These are phyloP conservation scores for Sicyos edulis DNA, from an alignment of 306 rosid genomes.

Conservation along the genomic window DNA sequence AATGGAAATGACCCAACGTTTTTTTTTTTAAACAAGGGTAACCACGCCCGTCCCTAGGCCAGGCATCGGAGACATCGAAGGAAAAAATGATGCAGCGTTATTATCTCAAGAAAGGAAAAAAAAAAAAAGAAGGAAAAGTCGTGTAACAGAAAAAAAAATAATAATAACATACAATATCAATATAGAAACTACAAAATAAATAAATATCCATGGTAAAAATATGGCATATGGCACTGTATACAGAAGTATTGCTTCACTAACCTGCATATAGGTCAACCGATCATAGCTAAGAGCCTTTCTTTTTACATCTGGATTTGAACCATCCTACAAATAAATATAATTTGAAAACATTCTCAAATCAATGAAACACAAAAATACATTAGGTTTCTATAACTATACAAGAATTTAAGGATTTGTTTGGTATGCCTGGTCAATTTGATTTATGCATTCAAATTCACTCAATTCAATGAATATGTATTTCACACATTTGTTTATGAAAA, in stretches of 20 bases:
- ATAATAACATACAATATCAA: not conserved
- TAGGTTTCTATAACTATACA: conserved; percentile 18
- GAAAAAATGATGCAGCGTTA: not conserved
- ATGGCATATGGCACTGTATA: not conserved
- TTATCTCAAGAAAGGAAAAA: not conserved
- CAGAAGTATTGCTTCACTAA: conserved; percentile 20
- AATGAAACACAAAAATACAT: conserved; percentile 19
- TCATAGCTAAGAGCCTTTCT: conserved; percentile 73
- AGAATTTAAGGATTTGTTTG: conserved; percentile 10
- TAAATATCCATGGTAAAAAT: not conserved
- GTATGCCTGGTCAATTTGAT: no score
- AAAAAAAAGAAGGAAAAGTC: not conserved
- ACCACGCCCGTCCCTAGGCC: no score
- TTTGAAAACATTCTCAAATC: not conserved
- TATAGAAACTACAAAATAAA: conserved; percentile 1
- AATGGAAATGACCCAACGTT: not conserved
- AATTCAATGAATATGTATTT: no score
- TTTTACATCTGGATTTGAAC: conserved; percentile 63
- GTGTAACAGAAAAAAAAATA: not conserved
- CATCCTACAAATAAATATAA: conserved; percentile 50
- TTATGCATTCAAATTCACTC: no score
- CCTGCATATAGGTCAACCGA: conserved; percentile 84
- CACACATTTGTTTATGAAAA: no score
- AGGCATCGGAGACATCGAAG: no score
- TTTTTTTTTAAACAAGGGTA: no score